Evolutionary conservation across 2,329 filamentous ascomycete genomes (phyloP), one percentile per base, ranked within the genome.

Genomic region (Apiospora rasikravindrae): DNA sequence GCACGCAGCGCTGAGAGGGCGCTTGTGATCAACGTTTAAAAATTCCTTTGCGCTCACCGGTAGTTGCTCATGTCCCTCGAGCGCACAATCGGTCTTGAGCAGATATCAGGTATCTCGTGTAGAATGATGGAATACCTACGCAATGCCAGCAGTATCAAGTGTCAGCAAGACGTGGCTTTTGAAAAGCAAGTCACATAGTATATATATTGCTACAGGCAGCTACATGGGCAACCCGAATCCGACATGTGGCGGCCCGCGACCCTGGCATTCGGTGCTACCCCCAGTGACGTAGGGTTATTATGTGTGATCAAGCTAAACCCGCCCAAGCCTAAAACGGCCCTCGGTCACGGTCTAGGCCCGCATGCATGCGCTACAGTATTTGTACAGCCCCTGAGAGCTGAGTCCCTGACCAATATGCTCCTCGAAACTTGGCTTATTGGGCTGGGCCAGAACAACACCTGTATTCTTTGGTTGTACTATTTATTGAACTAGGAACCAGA

Each of bases 291-390:
- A 64, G 57, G 57, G 33, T 37, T 64, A n/a, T n/a, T n/a, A n/a
- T n/a, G n/a, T 64, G 29, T 40, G 19, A 22, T 61, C 7, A 64
- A 16, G 19, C 57, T 33, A 64, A 64, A 40, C 29, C 57, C 11
- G 57, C 57, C 57, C 53, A 61, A 61, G 57, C 57, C 57, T 10
- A 37, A 64, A 64, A 40, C 57, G 57, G 57, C 57, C 57, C 29
- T 64, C 57, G 57, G 57, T 64, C 33, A 64, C 57, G 57, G 33
- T 57, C 44, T 70, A 70, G 40, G 51, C 51, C 49, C 51, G n/a
- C 57, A 37, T 42, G 29, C 45, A 70, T 61, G 45, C 22, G 44
- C 44, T 7, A 33, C 2, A 45, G 6, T 61, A 49, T 26, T 44
- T 44, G 61, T 61, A 16, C 53, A 37, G 40, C 57, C 57, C 68